A percentile compares a stretch with the other conserved stretches of the same genome.
Evolutionary conservation across 352 stramenopile genomes (phyloP).

Genomic region (Pythium graminicola): DNA sequence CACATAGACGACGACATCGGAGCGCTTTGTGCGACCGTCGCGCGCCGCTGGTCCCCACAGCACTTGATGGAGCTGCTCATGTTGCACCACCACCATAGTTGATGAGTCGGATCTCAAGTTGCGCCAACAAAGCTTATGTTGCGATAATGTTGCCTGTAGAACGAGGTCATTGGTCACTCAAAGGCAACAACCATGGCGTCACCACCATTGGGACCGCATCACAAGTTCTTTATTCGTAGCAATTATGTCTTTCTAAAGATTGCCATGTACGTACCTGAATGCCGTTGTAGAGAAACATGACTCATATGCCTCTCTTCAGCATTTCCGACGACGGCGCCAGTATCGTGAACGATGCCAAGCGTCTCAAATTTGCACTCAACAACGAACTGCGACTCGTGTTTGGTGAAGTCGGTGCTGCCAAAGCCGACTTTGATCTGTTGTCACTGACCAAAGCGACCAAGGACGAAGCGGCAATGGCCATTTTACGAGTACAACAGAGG

Average conservation of each 20-base stretch:
- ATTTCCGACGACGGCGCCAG: conserved; percentile 42
- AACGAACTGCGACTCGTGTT: conserved; percentile 67
- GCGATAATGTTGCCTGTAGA: background rate
- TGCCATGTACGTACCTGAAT: conserved; percentile 41
- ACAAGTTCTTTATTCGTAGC: conserved; percentile 65
- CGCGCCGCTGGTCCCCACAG: conserved; percentile 47
- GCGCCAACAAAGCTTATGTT: no score
- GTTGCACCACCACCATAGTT: conserved; percentile 58
- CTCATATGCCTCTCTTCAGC: conserved; percentile 15
- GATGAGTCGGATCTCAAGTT: no score
- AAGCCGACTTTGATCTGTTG: conserved; percentile 65
- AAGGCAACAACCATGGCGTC: no score
- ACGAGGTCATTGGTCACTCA: no score
- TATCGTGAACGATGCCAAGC: conserved; percentile 45
- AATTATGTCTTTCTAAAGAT: conserved; percentile 54
- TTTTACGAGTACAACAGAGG: conserved; percentile 57
- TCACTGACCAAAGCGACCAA: conserved; percentile 32
- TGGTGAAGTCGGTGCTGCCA: conserved; percentile 50
- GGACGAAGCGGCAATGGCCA: conserved; percentile 41
- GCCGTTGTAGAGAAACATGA: conserved; percentile 29
- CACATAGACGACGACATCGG: conserved; percentile 36
- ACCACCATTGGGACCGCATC: conserved; percentile 42
- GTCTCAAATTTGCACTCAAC: conserved; percentile 64
- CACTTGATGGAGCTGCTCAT: conserved; percentile 50
- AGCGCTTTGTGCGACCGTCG: conserved; percentile 34